Evolutionary conservation across 2,329 filamentous ascomycete genomes (phyloP).

Genomic region (Immersiporthe knoxdaviesiana): DNA sequence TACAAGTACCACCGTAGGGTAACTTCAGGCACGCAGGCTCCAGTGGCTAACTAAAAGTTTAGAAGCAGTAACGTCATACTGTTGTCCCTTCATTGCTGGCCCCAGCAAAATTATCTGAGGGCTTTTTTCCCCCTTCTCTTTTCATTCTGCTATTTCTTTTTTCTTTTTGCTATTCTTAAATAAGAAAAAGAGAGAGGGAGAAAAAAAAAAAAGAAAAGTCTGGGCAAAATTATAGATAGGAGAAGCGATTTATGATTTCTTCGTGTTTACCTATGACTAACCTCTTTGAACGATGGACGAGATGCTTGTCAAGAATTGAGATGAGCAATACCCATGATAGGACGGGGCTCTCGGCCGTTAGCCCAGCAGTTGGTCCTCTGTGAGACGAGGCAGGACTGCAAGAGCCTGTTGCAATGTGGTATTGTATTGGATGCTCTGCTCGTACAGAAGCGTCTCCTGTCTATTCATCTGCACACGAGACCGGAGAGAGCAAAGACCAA

Average conservation of each 20-base stretch:
- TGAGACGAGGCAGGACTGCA: background rate
- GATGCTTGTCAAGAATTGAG: background rate
- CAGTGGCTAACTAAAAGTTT: background rate
- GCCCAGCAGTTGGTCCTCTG: too few relatives aligned
- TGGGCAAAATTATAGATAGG: too few relatives aligned
- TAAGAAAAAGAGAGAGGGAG: too few relatives aligned
- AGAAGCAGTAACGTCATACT: constrained; percentile 5
- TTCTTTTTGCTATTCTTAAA: too few relatives aligned
- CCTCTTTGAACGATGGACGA: background rate
- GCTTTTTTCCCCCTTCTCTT: background rate
- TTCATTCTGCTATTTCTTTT: background rate
- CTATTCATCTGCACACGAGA: background rate
- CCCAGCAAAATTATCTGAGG: background rate
- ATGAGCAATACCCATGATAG: too few relatives aligned
- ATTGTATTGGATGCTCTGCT: constrained; percentile 13
- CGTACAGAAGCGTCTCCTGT: background rate
- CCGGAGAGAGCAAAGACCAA: constrained; percentile 10
- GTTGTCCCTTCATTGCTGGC: background rate
- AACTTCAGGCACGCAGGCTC: background rate
- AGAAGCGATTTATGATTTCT: too few relatives aligned
- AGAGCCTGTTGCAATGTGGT: constrained; percentile 10
- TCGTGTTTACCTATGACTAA: too few relatives aligned
- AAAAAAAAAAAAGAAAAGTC: too few relatives aligned
- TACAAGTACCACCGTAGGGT: background rate
- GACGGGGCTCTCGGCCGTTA: too few relatives aligned